phyloP scores from a whole-genome alignment of 208 protist genomes.

The Porcisia deanei region DNA sequence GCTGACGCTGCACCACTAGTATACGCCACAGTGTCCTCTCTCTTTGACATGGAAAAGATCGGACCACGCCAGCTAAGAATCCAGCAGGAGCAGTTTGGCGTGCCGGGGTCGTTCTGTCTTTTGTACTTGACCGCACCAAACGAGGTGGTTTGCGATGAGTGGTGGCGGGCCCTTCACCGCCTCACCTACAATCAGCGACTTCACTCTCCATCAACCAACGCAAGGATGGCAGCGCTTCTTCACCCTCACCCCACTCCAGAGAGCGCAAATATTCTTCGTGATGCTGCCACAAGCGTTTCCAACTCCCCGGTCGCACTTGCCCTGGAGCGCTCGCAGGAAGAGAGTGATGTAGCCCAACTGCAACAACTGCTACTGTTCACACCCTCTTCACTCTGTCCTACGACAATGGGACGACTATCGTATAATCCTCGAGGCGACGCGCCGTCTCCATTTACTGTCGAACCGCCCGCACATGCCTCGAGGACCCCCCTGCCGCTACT shows the following conservation, averaged over 20 bases:
- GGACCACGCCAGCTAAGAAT: slow-evolving; percentile 23
- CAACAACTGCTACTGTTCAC: slow-evolving; percentile 4
- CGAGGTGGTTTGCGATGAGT: slow-evolving; percentile 22
- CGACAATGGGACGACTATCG: neutral
- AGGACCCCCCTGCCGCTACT: neutral
- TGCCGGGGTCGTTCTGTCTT: slow-evolving; percentile 10
- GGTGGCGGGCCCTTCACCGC: slow-evolving; percentile 27
- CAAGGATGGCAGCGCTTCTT: neutral
- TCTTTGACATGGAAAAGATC: slow-evolving; percentile 27
- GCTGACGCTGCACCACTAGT: slow-evolving; percentile 6
- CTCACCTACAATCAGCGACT: slow-evolving; percentile 4
- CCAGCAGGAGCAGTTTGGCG: slow-evolving; percentile 15
- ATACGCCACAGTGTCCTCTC: slow-evolving; percentile 27
- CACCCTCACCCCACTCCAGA: neutral
- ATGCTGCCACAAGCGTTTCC: neutral
- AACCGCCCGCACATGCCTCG: neutral
- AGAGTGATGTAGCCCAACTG: neutral
- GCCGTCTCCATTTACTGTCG: neutral
- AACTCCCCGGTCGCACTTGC: neutral
- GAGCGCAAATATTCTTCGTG: neutral
- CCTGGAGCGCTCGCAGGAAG: neutral
- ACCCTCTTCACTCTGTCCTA: neutral
- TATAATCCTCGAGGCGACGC: neutral
- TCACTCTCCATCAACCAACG: neutral
- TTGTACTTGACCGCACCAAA: slow-evolving; percentile 16